Conservation (phyloP, 495 filamentous ascomycete genomes). For the Penicillium soppii region DNA sequence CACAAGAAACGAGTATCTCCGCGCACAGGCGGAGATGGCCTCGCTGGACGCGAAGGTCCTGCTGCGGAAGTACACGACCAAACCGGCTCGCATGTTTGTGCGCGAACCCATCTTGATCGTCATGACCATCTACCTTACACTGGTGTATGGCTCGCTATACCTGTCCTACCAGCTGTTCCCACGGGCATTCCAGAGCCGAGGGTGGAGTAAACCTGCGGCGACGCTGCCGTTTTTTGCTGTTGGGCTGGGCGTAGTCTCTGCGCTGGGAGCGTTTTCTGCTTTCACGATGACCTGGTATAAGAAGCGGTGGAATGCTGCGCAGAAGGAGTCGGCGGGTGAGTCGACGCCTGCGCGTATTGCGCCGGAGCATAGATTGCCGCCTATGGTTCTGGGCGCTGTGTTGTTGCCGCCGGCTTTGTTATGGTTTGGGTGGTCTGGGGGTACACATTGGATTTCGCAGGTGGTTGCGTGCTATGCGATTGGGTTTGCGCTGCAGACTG, state of each 20-base stretch:
- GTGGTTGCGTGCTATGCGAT: conserved; percentile 28
- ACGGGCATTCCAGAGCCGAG: conserved; percentile 43
- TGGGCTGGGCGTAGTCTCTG: conserved; percentile 37
- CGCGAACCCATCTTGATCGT: conserved; percentile 55
- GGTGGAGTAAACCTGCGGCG: conserved; percentile 36
- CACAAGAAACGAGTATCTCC: conserved; percentile 52
- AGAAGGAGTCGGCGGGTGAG: neutral
- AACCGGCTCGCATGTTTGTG: conserved; percentile 53
- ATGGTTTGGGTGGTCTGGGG: conserved; percentile 56
- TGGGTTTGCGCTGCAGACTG: conserved; percentile 26
- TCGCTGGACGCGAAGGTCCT: conserved; percentile 36
- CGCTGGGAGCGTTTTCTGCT: conserved; percentile 16
- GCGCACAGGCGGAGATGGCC: conserved; percentile 50
- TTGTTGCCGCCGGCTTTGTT: conserved; percentile 54
- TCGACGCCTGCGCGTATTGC: conserved; percentile 1
- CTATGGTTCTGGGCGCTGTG: conserved; percentile 50
- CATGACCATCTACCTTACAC: conserved; percentile 33
- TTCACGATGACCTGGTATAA: conserved; percentile 30
- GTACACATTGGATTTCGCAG: conserved; percentile 22
- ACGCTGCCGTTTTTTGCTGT: conserved; percentile 54
- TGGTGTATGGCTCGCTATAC: conserved; percentile 55
- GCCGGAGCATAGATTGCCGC: conserved; percentile 53
- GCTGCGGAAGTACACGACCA: conserved; percentile 44
- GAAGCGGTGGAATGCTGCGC: conserved; percentile 12
- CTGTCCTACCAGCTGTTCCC: conserved; percentile 56